Evolutionary conservation across 176 grass and related monocot genomes (phyloP).

Genomic region (Oryza punctata): DNA sequence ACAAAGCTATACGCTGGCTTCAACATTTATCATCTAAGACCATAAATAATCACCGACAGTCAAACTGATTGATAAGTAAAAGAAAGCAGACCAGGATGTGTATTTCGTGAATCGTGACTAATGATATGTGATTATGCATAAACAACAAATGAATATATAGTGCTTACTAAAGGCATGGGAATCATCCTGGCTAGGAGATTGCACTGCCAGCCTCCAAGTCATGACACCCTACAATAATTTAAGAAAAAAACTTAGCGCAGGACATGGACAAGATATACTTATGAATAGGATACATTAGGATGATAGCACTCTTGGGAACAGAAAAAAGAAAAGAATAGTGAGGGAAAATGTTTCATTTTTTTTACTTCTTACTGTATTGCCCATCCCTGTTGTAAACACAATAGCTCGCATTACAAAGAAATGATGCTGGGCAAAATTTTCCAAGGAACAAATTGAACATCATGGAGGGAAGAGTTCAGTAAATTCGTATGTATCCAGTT

Average conservation of each 20-base stretch:
- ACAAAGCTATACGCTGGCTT: constrained; percentile 19
- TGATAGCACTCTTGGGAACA: not conserved
- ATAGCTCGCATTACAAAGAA: not conserved
- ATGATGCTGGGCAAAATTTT: not conserved
- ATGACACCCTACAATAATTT: constrained; percentile 30
- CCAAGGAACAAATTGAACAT: not conserved
- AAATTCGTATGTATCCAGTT: constrained; percentile 24
- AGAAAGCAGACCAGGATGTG: not conserved
- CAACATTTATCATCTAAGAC: constrained; percentile 20
- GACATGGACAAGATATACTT: not conserved
- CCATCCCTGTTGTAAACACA: constrained; percentile 4
- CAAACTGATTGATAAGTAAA: constrained; percentile 23
- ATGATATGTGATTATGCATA: constrained; percentile 7
- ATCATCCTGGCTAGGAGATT: not conserved
- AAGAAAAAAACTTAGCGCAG: not conserved
- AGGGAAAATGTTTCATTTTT: not conserved
- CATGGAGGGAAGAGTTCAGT: not conserved
- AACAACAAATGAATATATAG: constrained; percentile 23
- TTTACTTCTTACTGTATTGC: not conserved
- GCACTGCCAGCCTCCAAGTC: not conserved
- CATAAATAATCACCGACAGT: not conserved
- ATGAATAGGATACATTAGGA: constrained; percentile 5
- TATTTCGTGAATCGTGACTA: constrained; percentile 5
- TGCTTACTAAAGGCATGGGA: constrained; percentile 32
- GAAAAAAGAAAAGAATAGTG: not conserved